A percentile compares a stretch with the other conserved stretches of the same genome.
phyloP scores from a whole-genome alignment of 208 protist species.

The Zelonia costaricensis region DNA sequence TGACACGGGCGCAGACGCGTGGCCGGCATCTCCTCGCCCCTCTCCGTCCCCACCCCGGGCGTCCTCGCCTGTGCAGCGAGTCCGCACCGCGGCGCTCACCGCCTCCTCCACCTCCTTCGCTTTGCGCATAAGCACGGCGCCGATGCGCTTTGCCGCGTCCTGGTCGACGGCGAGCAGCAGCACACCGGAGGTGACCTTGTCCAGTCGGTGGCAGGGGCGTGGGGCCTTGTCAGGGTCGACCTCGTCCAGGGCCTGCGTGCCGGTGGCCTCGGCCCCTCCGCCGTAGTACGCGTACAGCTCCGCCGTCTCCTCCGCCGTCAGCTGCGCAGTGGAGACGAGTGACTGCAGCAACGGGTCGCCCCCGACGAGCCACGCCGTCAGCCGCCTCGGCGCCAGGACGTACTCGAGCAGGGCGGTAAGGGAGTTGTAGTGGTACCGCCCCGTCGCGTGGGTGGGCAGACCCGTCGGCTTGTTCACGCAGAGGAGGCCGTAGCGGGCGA shows the following conservation, averaged over 20 bases:
- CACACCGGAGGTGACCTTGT: slow-evolving; percentile 90
- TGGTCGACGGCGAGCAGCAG: slow-evolving; percentile 64
- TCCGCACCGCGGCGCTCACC: slow-evolving; percentile 17
- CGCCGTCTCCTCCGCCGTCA: slow-evolving; percentile 46
- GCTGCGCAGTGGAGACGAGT: slow-evolving; percentile 49
- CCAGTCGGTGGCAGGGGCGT: slow-evolving; percentile 82
- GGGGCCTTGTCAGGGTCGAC: slow-evolving; percentile 52
- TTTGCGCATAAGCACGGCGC: slow-evolving; percentile 62
- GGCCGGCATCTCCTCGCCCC: too few species aligned
- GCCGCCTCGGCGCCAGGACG: slow-evolving; percentile 72
- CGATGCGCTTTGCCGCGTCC: slow-evolving; percentile 51
- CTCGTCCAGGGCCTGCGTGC: slow-evolving; percentile 11
- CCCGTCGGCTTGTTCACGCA: slow-evolving; percentile 75
- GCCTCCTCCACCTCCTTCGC: slow-evolving; percentile 55
- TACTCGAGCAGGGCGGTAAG: slow-evolving; percentile 89
- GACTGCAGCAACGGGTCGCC: slow-evolving; percentile 73
- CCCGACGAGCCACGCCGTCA: slow-evolving; percentile 57
- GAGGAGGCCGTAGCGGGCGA: slow-evolving; percentile 58
- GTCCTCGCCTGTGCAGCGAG: background rate
- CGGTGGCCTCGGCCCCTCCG: too few species aligned
- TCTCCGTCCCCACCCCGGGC: too few species aligned
- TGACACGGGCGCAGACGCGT: background rate
- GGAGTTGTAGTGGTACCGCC: slow-evolving; percentile 94
- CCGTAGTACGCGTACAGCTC: slow-evolving; percentile 71
- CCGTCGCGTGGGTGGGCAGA: slow-evolving; percentile 87